phyloP scores from a whole-genome alignment of 169 alveolate species.

The Eimeria nieschulzi region DNA sequence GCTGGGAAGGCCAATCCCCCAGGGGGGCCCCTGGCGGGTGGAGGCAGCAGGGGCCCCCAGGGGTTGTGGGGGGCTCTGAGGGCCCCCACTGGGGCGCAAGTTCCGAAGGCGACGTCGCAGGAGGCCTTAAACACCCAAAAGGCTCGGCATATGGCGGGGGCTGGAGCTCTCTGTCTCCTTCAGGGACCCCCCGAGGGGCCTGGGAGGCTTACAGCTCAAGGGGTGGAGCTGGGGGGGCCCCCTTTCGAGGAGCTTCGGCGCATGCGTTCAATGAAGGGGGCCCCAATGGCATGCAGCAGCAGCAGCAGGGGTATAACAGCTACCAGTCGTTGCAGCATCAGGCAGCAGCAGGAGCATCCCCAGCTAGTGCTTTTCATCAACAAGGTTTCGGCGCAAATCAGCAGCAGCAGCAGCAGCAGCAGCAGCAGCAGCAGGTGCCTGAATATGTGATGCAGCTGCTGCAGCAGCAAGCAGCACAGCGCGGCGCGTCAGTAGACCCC shows the following conservation, averaged over 20 bases:
- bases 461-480: constrained; percentile 60
- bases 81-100: neutral
- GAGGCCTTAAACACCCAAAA: neutral
- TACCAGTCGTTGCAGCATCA: neutral
- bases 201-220: neutral
- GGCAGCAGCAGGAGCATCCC: neutral
- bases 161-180: too few species aligned
- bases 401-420: constrained; percentile 45
- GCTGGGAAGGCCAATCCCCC: constrained; percentile 15
- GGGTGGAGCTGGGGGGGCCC: neutral
- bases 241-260: neutral
- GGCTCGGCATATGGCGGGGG: neutral
- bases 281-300: constrained; percentile 13
- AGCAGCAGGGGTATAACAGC: constrained; percentile 16
- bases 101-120: too few species aligned
- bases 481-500: constrained; percentile 49
- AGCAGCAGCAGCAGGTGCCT: constrained; percentile 6
- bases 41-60: constrained; percentile 18
- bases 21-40: neutral
- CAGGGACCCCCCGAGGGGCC: too few species aligned
- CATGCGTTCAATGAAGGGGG: neutral
- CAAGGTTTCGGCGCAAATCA: constrained; percentile 19
- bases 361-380: neutral
- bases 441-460: constrained; percentile 52
- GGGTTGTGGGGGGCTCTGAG: constrained; percentile 12